phyloP scores from a whole-genome alignment of 2,329 filamentous ascomycete genomes.

The Trichothecium sympodiale region DNA sequence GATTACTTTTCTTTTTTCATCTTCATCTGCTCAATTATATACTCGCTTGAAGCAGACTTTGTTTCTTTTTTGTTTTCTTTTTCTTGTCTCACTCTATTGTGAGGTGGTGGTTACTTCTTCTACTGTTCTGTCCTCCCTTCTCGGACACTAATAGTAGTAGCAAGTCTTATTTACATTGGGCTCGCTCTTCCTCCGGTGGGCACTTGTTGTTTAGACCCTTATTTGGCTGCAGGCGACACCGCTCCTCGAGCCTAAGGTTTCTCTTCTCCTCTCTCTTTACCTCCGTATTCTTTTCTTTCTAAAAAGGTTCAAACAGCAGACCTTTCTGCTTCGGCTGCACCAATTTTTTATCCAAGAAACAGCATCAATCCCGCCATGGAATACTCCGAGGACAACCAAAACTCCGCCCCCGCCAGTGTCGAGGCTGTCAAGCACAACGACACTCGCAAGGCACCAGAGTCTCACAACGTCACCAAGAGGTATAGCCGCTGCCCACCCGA shows the following conservation, averaged over 20 bases:
- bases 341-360: too few relatives aligned
- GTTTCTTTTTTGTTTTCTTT: too few relatives aligned
- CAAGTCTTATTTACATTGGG: too few relatives aligned
- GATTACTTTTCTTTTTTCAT: too few relatives aligned
- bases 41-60: too few relatives aligned
- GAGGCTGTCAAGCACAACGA: conserved; percentile 51
- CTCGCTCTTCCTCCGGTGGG: background rate
- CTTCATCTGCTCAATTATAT: too few relatives aligned
- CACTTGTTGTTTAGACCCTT: background rate
- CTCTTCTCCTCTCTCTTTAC: background rate
- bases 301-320: too few relatives aligned
- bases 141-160: too few relatives aligned
- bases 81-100: too few relatives aligned
- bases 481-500: too few relatives aligned
- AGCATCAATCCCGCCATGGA: conserved; percentile 20
- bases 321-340: too few relatives aligned
- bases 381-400: conserved; percentile 48
- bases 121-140: background rate
- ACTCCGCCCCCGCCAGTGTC: conserved; percentile 51
- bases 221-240: background rate
- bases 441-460: conserved; percentile 48
- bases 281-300: background rate
- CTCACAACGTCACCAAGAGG: conserved; percentile 70
- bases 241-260: background rate
- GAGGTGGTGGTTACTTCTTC: too few relatives aligned